Evolutionary conservation across 2,329 filamentous ascomycete species (phyloP).

Genomic region (Berkeleyomyces basicola): DNA sequence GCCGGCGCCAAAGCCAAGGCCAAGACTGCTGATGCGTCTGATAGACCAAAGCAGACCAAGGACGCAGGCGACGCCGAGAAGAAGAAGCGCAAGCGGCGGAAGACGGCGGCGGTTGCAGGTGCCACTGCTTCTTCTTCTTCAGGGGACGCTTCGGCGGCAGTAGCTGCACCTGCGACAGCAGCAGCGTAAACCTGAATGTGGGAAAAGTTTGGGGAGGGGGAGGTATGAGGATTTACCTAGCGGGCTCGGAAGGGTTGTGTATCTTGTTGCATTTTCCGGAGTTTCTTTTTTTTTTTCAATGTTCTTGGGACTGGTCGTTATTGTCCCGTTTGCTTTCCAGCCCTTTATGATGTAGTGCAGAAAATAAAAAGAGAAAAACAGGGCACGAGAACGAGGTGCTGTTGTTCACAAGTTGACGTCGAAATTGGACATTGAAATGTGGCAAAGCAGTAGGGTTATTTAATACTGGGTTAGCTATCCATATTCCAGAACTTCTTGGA

Average conservation of each 20-base stretch:
- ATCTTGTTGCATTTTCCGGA: slow-evolving; percentile 6
- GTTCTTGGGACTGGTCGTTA: background rate
- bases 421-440: background rate
- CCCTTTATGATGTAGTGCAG: background rate
- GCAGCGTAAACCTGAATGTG: background rate
- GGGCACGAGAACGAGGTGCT: background rate
- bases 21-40: background rate
- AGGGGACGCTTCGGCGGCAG: background rate
- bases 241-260: background rate
- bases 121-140: background rate
- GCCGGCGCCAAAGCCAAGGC: background rate
- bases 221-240: background rate
- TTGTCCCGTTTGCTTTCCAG: background rate
- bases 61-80: slow-evolving; percentile 12
- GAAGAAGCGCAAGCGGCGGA: slow-evolving; percentile 15
- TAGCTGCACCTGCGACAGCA: background rate
- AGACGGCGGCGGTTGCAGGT: background rate
- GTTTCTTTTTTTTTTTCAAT: slow-evolving; percentile 6
- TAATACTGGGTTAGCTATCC: no score
- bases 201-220: background rate
- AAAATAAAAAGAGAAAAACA: background rate
- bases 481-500: no score
- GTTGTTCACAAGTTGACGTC: background rate
- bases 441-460: no score
- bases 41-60: background rate